These are phyloP conservation scores for Plantago coronopus DNA, from an alignment of 305 asterid genomes.

Conservation along the genomic window DNA sequence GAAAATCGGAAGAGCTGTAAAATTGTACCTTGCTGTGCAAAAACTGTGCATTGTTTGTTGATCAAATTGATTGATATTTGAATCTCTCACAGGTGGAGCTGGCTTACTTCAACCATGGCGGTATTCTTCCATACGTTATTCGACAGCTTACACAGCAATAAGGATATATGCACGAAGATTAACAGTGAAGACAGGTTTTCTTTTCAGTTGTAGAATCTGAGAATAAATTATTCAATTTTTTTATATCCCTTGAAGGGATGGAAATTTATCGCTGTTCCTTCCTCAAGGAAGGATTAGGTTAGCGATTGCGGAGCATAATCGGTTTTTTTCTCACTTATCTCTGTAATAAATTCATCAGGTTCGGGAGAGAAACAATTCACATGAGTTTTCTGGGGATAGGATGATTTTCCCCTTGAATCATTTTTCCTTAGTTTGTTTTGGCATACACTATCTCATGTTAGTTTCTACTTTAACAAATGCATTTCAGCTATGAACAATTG, in stretches of 20 bases:
- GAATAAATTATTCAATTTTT: slow-evolving; percentile 37
- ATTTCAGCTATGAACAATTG: no score
- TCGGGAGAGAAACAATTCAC: no score
- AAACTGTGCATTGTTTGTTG: not conserved
- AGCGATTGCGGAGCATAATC: slow-evolving; percentile 27
- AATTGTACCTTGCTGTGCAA: not conserved
- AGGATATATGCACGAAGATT: slow-evolving; percentile 9
- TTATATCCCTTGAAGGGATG: slow-evolving; percentile 28
- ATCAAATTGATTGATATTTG: slow-evolving; percentile 2
- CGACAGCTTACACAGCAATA: slow-evolving; percentile 63
- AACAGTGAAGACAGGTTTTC: slow-evolving; percentile 14
- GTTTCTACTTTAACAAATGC: no score
- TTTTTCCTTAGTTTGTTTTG: no score
- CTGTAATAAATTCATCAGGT: slow-evolving; percentile 26
- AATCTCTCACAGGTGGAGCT: slow-evolving; percentile 57
- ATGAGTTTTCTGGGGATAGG: no score
- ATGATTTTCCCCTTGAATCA: no score
- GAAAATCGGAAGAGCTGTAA: not conserved
- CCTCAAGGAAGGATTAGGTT: slow-evolving; percentile 19
- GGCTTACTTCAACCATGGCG: slow-evolving; percentile 83
- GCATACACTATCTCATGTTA: no score
- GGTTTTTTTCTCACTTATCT: slow-evolving; percentile 5
- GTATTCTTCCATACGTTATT: slow-evolving; percentile 73
- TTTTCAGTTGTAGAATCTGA: slow-evolving; percentile 23
- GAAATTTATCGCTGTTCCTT: slow-evolving; percentile 24